Base-by-base conservation (phyloP, 139 green algal species). In the Chlorella sp. region DNA sequence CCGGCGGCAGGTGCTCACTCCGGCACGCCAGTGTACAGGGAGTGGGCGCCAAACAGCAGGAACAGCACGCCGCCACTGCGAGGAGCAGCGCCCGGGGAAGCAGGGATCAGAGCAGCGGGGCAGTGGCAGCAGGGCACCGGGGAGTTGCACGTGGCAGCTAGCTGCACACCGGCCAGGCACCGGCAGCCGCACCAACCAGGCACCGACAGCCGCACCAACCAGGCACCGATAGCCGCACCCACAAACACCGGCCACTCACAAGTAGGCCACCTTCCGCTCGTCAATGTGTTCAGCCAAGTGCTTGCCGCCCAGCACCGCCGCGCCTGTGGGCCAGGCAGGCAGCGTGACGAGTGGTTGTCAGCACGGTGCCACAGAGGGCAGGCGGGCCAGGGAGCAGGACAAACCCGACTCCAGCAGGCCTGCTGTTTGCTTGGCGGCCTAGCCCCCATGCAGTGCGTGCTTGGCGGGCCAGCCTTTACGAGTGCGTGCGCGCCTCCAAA, bases 231-330 rank as follows among this genome's bases (percentile, higher is more conserved):
- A 19, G 8, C 6, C 38, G 62, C 41, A 9, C 41, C 24, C 40
- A 34, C 13, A 58, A 32, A 17, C 72, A 44, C 38, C 8, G 48
- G 8, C 2, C 0, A 73, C 80, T 78, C 76, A 88, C 82, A 40
- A 72, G 41, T 58, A 89, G 9, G 88, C 90, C 14, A 99, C 95
- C 1, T 92, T 93, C 41, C 90, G 88, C 87, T 99, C 97, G 24
- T 97, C 93, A 78, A 99, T 98, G 87, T 97, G 93, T 20, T 93
- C 84, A 6, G 97, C 96, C 74, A 99, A 81, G 73, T 99, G 93
- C 41, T 96, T 93, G 8, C 97, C 97, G 0, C 97, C 97, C 44
- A 99, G 65, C 46, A 99, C 97, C 8, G 97, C 97, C 2, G 93
- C 93, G 0, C 94, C 95, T 83, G 77, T 60, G 62, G 22, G 34